Evolutionary conservation across 257 asterid species (phyloP).

Genomic region (Solanum tarapatanum): DNA sequence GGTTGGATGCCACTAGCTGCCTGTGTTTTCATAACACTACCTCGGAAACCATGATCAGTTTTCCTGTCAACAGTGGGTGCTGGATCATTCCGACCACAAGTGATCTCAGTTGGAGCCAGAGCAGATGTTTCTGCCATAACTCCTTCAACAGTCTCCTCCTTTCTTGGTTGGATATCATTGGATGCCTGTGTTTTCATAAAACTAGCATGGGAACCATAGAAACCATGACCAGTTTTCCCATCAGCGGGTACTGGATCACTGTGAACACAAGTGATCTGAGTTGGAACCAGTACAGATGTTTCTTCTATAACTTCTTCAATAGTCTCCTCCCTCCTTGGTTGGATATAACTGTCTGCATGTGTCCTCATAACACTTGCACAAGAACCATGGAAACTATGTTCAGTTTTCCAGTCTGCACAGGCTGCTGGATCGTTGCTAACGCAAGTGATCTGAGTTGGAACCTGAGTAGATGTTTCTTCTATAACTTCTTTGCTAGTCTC

Average conservation of each 20-base stretch:
- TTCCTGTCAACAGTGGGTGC: conserved; percentile 6
- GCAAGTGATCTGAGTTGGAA: conserved; percentile 13
- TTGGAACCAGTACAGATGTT: conserved; percentile 1
- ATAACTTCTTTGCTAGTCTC: conserved; percentile 6
- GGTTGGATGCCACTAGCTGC: conserved; percentile 9
- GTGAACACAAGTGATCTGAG: conserved; percentile 6
- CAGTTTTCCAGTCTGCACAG: conserved; percentile 18
- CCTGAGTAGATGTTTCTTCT: neutral
- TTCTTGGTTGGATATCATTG: conserved; percentile 7
- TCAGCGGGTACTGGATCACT: neutral
- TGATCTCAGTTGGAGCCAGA: conserved; percentile 11
- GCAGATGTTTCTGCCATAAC: neutral
- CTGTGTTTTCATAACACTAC: conserved; percentile 12
- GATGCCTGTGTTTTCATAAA: conserved; percentile 13
- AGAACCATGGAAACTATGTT: conserved; percentile 39
- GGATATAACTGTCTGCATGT: conserved; percentile 8
- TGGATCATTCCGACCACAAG: neutral
- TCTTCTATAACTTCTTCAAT: conserved; percentile 10
- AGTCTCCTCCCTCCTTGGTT: conserved; percentile 6
- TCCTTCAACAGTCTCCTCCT: conserved; percentile 10
- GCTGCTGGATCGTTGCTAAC: neutral
- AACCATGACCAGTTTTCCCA: conserved; percentile 47
- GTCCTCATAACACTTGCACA: conserved; percentile 5
- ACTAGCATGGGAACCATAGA: conserved; percentile 9
- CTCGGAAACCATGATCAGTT: conserved; percentile 47